phyloP scores from a whole-genome alignment of 202 grass and related monocot genomes.

The Zoysia matrella region DNA sequence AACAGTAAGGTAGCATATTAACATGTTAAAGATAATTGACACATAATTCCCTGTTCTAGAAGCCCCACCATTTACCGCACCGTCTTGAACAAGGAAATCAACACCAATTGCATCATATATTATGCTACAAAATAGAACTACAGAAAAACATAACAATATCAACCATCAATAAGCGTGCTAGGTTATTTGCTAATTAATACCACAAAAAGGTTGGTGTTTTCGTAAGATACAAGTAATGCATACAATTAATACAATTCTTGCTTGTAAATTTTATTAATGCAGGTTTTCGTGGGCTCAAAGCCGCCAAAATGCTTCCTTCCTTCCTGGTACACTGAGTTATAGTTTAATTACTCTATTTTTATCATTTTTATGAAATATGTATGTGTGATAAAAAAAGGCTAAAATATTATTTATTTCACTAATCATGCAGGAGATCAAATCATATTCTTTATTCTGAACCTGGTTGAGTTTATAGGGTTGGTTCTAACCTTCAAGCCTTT shows the following conservation, averaged over 20 bases:
- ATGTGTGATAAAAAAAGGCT: no score
- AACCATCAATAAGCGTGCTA: no score
- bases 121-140: no score
- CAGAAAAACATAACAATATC: not conserved
- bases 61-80: no score
- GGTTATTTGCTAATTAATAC: no score
- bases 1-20: no score
- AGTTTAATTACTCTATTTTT: not conserved
- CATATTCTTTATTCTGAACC: constrained; percentile 68
- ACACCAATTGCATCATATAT: no score
- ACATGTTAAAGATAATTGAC: no score
- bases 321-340: constrained; percentile 19
- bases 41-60: no score
- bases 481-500: constrained; percentile 66
- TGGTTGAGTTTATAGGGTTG: constrained; percentile 61
- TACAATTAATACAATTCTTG: not conserved
- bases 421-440: constrained; percentile 68
- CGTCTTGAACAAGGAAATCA: no score
- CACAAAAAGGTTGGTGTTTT: not conserved
- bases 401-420: not conserved
- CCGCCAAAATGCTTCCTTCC: constrained; percentile 42
- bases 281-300: constrained; percentile 58
- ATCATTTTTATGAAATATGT: no score
- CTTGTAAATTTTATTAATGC: constrained; percentile 6
- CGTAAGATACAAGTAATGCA: not conserved